Conservation (phyloP, 2,329 filamentous ascomycete species). For the Ascochyta viciae-villosae region DNA sequence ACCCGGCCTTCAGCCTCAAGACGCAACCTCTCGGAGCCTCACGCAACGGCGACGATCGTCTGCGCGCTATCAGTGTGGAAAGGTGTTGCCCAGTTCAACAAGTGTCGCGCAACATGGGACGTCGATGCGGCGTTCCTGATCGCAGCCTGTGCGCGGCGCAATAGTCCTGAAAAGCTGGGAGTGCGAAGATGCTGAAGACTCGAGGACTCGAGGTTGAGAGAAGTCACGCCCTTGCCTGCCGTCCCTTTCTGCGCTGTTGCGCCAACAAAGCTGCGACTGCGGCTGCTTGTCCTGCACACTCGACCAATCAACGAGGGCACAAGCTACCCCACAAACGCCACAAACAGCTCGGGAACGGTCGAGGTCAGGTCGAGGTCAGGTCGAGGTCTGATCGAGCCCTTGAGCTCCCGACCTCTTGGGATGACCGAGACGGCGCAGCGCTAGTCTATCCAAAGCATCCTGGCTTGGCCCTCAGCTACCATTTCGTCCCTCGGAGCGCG, state of each 20-base stretch:
- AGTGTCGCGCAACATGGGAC: neutral
- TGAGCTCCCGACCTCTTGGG: neutral
- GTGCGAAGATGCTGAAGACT: neutral
- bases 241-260: slow-evolving; percentile 13
- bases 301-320: neutral
- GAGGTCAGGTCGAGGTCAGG: neutral
- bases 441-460: neutral
- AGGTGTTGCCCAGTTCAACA: neutral
- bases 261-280: slow-evolving; percentile 18
- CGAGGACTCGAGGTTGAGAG: slow-evolving; percentile 23
- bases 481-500: no score
- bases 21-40: neutral
- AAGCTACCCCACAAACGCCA: slow-evolving; percentile 4
- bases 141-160: neutral
- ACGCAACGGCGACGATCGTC: neutral
- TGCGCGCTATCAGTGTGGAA: neutral
- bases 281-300: slow-evolving; percentile 5
- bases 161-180: neutral
- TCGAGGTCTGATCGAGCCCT: slow-evolving; percentile 13
- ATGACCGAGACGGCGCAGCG: neutral
- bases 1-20: neutral
- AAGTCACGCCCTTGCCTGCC: slow-evolving; percentile 19
- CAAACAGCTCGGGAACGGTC: slow-evolving; percentile 8
- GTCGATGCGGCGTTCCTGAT: no score
- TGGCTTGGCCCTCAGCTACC: no score